Percentiles rank a stretch among this genome's conserved stretches.
Evolutionary conservation across 495 filamentous ascomycete species (phyloP).

Genomic region (Penicillium fimorum): DNA sequence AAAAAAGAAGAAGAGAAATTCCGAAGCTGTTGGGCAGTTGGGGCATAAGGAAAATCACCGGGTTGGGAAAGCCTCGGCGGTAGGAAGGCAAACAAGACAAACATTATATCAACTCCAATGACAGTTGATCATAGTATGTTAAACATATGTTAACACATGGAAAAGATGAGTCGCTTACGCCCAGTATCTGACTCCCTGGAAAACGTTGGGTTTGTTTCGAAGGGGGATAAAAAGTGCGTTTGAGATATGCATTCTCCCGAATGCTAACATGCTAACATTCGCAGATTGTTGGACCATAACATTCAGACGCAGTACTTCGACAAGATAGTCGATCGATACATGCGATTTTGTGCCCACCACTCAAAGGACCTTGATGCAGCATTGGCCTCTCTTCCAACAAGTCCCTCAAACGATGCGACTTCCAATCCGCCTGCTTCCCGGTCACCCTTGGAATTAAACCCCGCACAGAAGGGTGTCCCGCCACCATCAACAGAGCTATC

Average conservation of each 20-base stretch:
- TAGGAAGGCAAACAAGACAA: conserved; percentile 22
- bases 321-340: conserved; percentile 81
- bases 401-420: conserved; percentile 40
- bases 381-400: conserved; percentile 64
- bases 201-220: conserved; percentile 77
- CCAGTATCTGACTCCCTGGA: conserved; percentile 73
- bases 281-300: conserved; percentile 71
- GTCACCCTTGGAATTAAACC: conserved; percentile 20
- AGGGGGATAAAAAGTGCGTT: conserved; percentile 73
- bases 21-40: conserved; percentile 27
- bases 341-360: conserved; percentile 76
- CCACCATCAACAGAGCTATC: conserved; percentile 54
- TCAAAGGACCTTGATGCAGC: conserved; percentile 68
- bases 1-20: conserved; percentile 12
- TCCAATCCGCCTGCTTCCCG: conserved; percentile 40
- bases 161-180: conserved; percentile 63
- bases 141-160: conserved; percentile 20
- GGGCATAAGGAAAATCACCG: conserved; percentile 14
- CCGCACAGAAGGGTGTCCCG: conserved; percentile 25
- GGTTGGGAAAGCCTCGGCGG: conserved; percentile 26
- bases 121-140: conserved; percentile 5
- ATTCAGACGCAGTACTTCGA: conserved; percentile 80
- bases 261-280: conserved; percentile 10
- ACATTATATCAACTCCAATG: conserved; percentile 13
- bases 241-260: neutral